Conservation (phyloP, 2,329 filamentous ascomycete species). For the Fusarium odoratissimum region DNA sequence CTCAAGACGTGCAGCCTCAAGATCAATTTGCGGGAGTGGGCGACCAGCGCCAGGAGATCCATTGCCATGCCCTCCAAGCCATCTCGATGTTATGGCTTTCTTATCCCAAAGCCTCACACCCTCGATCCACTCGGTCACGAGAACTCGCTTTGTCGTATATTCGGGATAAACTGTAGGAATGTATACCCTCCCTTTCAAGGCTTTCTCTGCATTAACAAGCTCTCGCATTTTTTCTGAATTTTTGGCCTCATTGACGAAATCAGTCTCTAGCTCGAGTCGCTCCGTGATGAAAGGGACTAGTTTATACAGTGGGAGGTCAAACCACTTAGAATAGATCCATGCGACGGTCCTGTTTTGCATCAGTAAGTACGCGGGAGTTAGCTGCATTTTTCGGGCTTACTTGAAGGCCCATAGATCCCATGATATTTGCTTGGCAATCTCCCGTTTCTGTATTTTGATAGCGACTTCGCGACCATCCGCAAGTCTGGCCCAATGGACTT, state of each 20-base stretch:
- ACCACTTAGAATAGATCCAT: slow-evolving; percentile 84
- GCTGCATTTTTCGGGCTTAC: slow-evolving; percentile 56
- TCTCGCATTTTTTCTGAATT: slow-evolving; percentile 88
- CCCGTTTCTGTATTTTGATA: slow-evolving; percentile 95
- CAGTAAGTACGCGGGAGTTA: slow-evolving; percentile 6
- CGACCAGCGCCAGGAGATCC: slow-evolving; percentile 83
- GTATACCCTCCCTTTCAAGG: slow-evolving; percentile 84
- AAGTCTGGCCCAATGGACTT: slow-evolving; percentile 94
- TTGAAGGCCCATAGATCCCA: slow-evolving; percentile 98
- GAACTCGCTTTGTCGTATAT: slow-evolving; percentile 82
- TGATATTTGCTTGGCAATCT: slow-evolving; percentile 89
- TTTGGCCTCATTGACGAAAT: slow-evolving; percentile 90
- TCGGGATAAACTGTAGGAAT: slow-evolving; percentile 87
- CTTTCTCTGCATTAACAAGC: slow-evolving; percentile 79
- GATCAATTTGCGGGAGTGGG: slow-evolving; percentile 65
- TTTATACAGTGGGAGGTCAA: slow-evolving; percentile 92
- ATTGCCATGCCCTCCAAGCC: slow-evolving; percentile 80
- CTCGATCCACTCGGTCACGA: slow-evolving; percentile 98
- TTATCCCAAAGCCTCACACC: slow-evolving; percentile 94
- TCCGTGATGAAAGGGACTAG: slow-evolving; percentile 94
- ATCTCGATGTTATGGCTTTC: slow-evolving; percentile 78
- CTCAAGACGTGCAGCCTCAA: slow-evolving; percentile 58
- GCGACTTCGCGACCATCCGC: slow-evolving; percentile 91
- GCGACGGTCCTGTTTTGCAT: slow-evolving; percentile 73
- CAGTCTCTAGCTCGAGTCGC: slow-evolving; percentile 90